Conservation (phyloP, 768 basidiomycete species). For the Termitomyces titanicus region DNA sequence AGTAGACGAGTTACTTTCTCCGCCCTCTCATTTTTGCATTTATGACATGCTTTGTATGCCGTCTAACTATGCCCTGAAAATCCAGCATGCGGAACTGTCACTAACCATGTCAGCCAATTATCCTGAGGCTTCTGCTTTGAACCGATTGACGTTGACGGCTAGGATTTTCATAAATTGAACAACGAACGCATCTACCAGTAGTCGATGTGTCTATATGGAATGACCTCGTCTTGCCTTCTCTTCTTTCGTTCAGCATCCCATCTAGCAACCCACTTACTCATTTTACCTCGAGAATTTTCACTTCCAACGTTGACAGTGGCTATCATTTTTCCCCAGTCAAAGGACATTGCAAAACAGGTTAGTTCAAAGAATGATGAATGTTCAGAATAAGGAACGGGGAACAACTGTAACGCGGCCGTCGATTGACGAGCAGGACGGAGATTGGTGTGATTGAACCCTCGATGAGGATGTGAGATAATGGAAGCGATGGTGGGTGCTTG, state of each 20-base stretch:
- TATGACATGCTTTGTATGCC: conserved; percentile 41
- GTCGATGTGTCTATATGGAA: conserved; percentile 40
- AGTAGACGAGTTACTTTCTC: conserved; percentile 42
- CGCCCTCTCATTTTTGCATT: conserved; percentile 20
- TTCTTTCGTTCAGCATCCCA: conserved; percentile 84
- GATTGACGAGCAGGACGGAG: conserved; percentile 71
- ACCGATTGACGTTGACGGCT: not conserved
- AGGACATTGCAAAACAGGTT: conserved; percentile 90
- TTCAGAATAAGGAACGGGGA: conserved; percentile 90
- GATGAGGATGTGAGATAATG: conserved; percentile 65
- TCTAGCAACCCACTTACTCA: conserved; percentile 83
- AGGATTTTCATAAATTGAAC: not conserved
- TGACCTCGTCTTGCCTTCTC: conserved; percentile 32
- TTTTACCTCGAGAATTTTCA: conserved; percentile 71
- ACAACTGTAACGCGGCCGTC: conserved; percentile 64
- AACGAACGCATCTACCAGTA: conserved; percentile 35
- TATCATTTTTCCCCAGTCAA: conserved; percentile 86
- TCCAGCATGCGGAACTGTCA: conserved; percentile 6
- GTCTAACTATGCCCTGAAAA: conserved; percentile 25
- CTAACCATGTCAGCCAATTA: not conserved
- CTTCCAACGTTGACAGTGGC: conserved; percentile 91
- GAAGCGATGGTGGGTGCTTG: conserved; percentile 59
- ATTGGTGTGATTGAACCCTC: conserved; percentile 65
- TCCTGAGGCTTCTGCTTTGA: not conserved
- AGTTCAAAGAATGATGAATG: conserved; percentile 95